Conservation (phyloP, 805 yeast genomes). For the Wickerhamiella cacticola region DNA sequence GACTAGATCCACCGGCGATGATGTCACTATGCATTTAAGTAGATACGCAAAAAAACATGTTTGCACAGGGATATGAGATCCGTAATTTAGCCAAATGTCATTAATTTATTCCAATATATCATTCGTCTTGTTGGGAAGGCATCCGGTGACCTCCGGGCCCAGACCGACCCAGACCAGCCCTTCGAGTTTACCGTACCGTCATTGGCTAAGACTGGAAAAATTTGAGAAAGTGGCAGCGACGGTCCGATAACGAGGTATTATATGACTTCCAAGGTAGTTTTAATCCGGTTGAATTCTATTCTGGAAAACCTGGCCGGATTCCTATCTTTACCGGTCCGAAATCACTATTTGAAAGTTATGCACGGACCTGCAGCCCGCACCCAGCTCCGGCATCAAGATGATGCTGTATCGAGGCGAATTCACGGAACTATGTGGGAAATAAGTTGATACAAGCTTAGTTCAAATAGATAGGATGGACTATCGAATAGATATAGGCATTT, state of each 20-base stretch:
- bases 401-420: neutral
- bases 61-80: neutral
- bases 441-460: no score
- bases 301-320: neutral
- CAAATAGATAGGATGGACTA: no score
- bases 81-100: neutral
- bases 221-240: neutral
- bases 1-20: conserved; percentile 1
- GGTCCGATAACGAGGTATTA: neutral
- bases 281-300: neutral
- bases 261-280: neutral
- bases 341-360: neutral
- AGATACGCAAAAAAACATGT: neutral
- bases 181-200: neutral
- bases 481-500: no score
- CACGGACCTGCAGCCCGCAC: conserved; percentile 1
- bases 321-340: neutral
- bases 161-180: neutral
- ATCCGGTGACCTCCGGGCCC: neutral
- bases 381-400: neutral
- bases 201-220: conserved; percentile 4
- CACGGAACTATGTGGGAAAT: no score
- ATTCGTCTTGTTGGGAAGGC: neutral
- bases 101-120: neutral
- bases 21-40: neutral